Percentiles rank a stretch among this genome's conserved stretches.
phyloP scores from a whole-genome alignment of 495 filamentous ascomycete species.

The Neurospora intermedia region DNA sequence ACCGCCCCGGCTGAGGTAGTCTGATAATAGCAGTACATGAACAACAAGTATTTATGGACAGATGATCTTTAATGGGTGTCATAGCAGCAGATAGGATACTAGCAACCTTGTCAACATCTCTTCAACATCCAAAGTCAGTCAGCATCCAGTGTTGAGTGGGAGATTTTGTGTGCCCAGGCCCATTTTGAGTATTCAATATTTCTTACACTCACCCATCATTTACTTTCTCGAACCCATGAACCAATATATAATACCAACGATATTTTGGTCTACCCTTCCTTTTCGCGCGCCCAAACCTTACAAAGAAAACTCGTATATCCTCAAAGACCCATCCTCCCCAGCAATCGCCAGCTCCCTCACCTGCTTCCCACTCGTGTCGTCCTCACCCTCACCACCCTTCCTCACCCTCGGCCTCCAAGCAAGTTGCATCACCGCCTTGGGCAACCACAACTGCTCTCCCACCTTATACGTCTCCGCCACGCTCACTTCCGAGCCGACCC shows the following conservation, averaged over 20 bases:
- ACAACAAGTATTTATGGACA: neutral
- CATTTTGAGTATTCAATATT: neutral
- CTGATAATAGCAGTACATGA: neutral
- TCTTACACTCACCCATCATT: neutral
- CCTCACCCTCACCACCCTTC: conserved; percentile 1
- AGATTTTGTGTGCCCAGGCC: no score
- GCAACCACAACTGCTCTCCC: conserved; percentile 41
- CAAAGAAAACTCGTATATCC: conserved; percentile 52
- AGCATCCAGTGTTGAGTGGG: no score
- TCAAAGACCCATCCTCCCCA: conserved; percentile 72
- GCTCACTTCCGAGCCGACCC: conserved; percentile 31
- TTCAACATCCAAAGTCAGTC: no score
- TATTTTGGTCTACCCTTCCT: neutral
- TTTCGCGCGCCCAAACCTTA: neutral
- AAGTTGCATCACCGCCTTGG: conserved; percentile 63
- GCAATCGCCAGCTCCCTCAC: conserved; percentile 58
- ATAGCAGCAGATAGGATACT: no score
- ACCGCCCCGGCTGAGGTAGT: neutral
- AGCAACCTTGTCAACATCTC: neutral
- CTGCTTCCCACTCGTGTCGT: neutral
- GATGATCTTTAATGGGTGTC: neutral
- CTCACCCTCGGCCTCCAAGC: conserved; percentile 55
- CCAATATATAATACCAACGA: neutral
- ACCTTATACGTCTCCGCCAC: conserved; percentile 35
- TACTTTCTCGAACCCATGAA: neutral